A percentile compares a stretch with the other conserved stretches of the same genome.
phyloP scores from a whole-genome alignment of 2,329 filamentous ascomycete genomes.

The Zymoseptoria pseudotritici region DNA sequence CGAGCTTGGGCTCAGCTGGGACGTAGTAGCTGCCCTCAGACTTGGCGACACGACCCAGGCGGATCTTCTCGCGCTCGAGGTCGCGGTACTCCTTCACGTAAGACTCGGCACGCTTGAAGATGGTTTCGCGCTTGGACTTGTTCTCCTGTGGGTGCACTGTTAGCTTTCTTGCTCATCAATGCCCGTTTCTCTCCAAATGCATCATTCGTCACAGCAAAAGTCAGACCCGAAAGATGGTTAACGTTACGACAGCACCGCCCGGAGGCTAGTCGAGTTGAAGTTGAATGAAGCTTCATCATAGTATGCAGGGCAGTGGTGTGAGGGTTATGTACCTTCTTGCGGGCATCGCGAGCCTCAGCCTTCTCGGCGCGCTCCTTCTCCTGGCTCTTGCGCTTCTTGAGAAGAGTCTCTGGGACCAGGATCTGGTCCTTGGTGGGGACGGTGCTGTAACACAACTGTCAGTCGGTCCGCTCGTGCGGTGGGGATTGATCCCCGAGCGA shows the following conservation, averaged over 20 bases:
- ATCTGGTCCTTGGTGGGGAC: conserved; percentile 93
- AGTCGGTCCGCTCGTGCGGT: conserved; percentile 55
- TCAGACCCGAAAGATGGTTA: conserved; percentile 99
- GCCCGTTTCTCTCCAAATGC: conserved; percentile 4
- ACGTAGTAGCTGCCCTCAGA: conserved; percentile 90
- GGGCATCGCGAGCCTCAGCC: conserved; percentile 45
- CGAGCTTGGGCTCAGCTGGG: conserved; percentile 87
- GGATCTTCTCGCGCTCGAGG: conserved; percentile 96
- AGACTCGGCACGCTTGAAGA: conserved; percentile 99
- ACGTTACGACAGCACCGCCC: conserved; percentile 93
- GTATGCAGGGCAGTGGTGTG: conserved; percentile 22
- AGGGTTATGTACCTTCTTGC: conserved; percentile 70
- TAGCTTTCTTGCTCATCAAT: conserved; percentile 22
- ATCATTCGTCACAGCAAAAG: conserved; percentile 35
- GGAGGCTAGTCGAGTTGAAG: conserved; percentile 76
- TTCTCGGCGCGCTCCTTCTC: conserved; percentile 96
- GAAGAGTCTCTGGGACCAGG: conserved; percentile 95
- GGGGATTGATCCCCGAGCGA: conserved; percentile 64
- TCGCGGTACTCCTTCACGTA: conserved; percentile 99
- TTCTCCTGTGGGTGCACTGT: conserved; percentile 59
- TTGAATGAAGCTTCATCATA: conserved; percentile 79
- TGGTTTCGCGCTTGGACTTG: conserved; percentile 96
- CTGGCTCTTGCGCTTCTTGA: conserved; percentile 99
- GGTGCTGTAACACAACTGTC: conserved; percentile 56
- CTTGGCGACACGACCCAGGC: conserved; percentile 82